phyloP scores from a whole-genome alignment of 2,329 filamentous ascomycete species.

The Pestalotiopsis sp. region DNA sequence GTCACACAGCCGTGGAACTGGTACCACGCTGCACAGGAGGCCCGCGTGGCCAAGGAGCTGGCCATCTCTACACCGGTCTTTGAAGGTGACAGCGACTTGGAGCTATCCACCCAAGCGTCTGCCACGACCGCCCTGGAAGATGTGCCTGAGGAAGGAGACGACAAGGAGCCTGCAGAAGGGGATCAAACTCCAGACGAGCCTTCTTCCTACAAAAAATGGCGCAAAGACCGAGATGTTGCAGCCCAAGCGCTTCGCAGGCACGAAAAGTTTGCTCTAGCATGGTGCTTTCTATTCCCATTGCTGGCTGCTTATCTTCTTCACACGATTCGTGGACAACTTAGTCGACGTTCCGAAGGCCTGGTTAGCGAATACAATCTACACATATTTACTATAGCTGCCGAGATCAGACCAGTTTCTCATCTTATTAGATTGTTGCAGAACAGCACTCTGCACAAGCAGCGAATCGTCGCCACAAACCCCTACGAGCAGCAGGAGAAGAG shows the following conservation, averaged over 20 bases:
- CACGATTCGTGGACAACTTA: conserved; percentile 77
- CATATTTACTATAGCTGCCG: conserved; percentile 85
- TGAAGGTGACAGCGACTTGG: conserved; percentile 48
- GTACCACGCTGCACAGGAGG: conserved; percentile 72
- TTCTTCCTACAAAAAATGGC: conserved; percentile 21
- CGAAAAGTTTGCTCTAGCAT: conserved; percentile 73
- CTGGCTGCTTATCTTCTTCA: conserved; percentile 85
- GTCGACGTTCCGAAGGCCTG: conserved; percentile 80
- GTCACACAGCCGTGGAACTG: conserved; percentile 87
- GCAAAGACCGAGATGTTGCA: conserved; percentile 39
- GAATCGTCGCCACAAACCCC: conserved; percentile 62
- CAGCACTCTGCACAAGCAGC: conserved; percentile 81
- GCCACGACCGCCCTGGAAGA: conserved; percentile 37
- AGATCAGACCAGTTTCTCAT: conserved; percentile 82
- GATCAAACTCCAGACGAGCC: neutral
- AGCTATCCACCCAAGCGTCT: conserved; percentile 25
- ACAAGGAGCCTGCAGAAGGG: conserved; percentile 17
- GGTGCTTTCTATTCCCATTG: conserved; percentile 79
- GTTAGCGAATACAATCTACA: conserved; percentile 93
- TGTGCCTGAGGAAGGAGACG: conserved; percentile 46
- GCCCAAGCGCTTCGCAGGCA: conserved; percentile 71
- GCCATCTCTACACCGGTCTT: conserved; percentile 40
- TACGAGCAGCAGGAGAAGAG: conserved; percentile 40
- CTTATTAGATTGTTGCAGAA: conserved; percentile 78
- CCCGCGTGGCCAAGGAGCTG: conserved; percentile 55